Evolutionary conservation across 345 rosid genomes (phyloP).

Genomic region (Schrenkiella parvula): DNA sequence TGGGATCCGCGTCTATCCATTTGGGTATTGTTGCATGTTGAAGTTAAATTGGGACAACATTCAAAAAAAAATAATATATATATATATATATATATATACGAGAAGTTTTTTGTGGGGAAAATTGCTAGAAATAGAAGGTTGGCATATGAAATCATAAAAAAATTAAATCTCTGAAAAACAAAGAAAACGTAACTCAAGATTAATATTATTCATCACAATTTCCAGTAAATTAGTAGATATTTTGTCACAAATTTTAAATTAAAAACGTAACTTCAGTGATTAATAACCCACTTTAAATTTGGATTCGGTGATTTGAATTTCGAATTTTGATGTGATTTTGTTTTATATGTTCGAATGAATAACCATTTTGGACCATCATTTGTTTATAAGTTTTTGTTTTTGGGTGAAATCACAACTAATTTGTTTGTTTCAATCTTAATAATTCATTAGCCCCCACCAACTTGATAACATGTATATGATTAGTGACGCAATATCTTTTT

Average conservation of each 20-base stretch:
- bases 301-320: background rate
- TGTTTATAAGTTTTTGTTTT: background rate
- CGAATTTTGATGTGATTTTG: background rate
- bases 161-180: too few relatives aligned
- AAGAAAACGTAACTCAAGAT: too few relatives aligned
- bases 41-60: background rate
- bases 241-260: too few relatives aligned
- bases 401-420: background rate
- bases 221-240: too few relatives aligned
- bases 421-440: background rate
- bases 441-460: constrained; percentile 2
- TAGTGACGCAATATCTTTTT: constrained; percentile 18
- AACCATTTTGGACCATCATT: background rate
- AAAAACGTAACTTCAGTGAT: too few relatives aligned
- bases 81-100: too few relatives aligned
- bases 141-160: too few relatives aligned
- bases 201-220: too few relatives aligned
- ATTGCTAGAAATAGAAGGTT: too few relatives aligned
- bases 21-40: constrained; percentile 18
- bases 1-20: constrained; percentile 25
- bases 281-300: too few relatives aligned
- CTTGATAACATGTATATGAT: constrained; percentile 2
- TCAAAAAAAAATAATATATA: too few relatives aligned
- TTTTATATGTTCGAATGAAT: background rate
- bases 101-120: too few relatives aligned